Percentiles rank a stretch among this genome's conserved stretches.
These are phyloP conservation scores for Heterobasidion annosum DNA, from an alignment of 1,284 basidiomycete genomes.

Conservation along the genomic window DNA sequence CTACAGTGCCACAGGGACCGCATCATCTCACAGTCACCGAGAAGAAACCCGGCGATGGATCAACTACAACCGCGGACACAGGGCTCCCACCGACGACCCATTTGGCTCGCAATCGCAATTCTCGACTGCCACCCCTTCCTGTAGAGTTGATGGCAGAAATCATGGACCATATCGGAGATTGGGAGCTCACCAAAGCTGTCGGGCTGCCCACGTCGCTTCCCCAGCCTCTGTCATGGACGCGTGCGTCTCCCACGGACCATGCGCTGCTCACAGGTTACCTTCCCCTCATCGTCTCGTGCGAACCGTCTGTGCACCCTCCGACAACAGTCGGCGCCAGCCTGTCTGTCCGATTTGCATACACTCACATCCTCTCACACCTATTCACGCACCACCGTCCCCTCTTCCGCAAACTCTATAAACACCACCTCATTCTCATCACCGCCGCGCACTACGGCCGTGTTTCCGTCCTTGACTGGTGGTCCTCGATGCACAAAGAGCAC, in stretches of 20 bases:
- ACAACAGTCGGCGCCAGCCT: conserved; percentile 59
- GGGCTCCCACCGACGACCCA: not conserved
- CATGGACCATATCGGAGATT: conserved; percentile 67
- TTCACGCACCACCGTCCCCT: conserved; percentile 51
- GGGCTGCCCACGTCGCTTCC: conserved; percentile 60
- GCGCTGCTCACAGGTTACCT: conserved; percentile 60
- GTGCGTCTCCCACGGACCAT: conserved; percentile 57
- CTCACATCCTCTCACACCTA: conserved; percentile 65
- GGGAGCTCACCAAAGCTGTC: conserved; percentile 72
- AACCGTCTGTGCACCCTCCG: conserved; percentile 45
- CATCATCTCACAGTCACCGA: conserved; percentile 2
- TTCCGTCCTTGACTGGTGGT: conserved; percentile 75
- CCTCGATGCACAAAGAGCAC: conserved; percentile 49
- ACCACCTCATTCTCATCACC: conserved; percentile 61
- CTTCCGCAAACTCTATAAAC: conserved; percentile 52
- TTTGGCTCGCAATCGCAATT: conserved; percentile 9
- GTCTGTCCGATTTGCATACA: conserved; percentile 65
- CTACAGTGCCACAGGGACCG: conserved; percentile 2
- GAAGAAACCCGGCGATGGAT: not conserved
- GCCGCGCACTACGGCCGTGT: conserved; percentile 68
- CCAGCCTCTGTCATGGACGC: conserved; percentile 59
- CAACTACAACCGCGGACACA: too few species aligned
- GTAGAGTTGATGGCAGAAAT: conserved; percentile 71
- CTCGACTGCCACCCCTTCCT: conserved; percentile 67
- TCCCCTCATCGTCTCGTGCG: conserved; percentile 45